Evolutionary conservation across 139 green algal species (phyloP).

Genomic region (Micromonas commoda): DNA sequence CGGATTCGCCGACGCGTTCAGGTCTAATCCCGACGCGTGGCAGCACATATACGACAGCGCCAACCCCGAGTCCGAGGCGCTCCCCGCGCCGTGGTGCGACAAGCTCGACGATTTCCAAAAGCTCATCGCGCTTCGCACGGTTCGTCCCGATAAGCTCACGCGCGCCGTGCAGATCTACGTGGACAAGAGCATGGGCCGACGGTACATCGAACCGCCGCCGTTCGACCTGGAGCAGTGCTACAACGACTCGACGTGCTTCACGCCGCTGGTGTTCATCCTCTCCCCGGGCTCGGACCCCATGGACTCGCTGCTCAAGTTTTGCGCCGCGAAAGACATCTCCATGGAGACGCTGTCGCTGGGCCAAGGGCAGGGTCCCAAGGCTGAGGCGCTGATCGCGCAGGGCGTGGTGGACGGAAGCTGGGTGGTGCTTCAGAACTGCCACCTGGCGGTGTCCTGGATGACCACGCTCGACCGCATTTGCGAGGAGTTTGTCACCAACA

Average conservation of each 20-base stretch:
- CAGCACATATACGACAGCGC: conserved; percentile 51
- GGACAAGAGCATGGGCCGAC: conserved; percentile 47
- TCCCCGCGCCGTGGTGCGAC: conserved; percentile 44
- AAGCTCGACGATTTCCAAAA: conserved; percentile 49
- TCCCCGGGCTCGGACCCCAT: conserved; percentile 49
- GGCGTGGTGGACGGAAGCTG: conserved; percentile 51
- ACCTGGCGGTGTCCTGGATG: conserved; percentile 70
- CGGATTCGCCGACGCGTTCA: conserved; percentile 39
- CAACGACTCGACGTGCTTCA: conserved; percentile 51
- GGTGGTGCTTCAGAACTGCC: conserved; percentile 73
- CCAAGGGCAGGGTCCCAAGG: conserved; percentile 47
- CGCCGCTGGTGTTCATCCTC: conserved; percentile 63
- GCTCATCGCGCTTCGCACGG: conserved; percentile 48
- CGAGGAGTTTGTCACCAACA: conserved; percentile 42
- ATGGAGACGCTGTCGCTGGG: conserved; percentile 41
- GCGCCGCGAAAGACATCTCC: conserved; percentile 40
- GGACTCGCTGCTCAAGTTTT: conserved; percentile 53
- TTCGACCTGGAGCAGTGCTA: conserved; percentile 54
- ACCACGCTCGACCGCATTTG: conserved; percentile 64
- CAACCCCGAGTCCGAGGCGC: conserved; percentile 35
- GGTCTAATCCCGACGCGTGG: conserved; percentile 28
- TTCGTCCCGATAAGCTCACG: conserved; percentile 63
- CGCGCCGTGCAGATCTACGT: conserved; percentile 47
- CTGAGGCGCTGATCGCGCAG: conserved; percentile 54
- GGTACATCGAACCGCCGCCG: conserved; percentile 57